Evolutionary conservation across 495 filamentous ascomycete species (phyloP).

Genomic region (Aspergillus coremiiformis): DNA sequence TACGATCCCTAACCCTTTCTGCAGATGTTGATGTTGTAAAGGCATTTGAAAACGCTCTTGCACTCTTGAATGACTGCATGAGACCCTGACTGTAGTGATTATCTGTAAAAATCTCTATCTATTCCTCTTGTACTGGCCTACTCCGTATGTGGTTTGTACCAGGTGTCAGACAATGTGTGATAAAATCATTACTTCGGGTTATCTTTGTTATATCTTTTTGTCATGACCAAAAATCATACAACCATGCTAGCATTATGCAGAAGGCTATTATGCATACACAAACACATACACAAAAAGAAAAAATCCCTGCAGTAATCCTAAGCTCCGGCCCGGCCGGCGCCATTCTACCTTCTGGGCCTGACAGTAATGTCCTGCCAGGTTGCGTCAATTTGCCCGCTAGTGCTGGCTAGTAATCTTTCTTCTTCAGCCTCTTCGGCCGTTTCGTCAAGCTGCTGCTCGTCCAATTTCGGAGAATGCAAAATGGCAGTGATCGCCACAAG

Average conservation of each 20-base stretch:
- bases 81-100: constrained; percentile 4
- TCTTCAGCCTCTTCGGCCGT: constrained; percentile 94
- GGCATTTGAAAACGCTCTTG: constrained; percentile 72
- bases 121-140: neutral
- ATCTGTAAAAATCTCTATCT: neutral
- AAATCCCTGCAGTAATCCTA: neutral
- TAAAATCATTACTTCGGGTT: neutral
- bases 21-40: constrained; percentile 68
- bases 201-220: too few species aligned
- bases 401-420: constrained; percentile 79
- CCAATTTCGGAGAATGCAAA: constrained; percentile 69
- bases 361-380: constrained; percentile 84
- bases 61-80: constrained; percentile 47
- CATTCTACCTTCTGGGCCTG: constrained; percentile 21
- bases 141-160: neutral
- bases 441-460: constrained; percentile 69
- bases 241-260: too few species aligned
- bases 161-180: neutral
- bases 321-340: neutral
- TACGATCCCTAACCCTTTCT: neutral
- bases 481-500: constrained; percentile 67
- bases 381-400: constrained; percentile 70
- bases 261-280: too few species aligned
- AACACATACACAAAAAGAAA: too few species aligned
- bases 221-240: too few species aligned